phyloP scores from a whole-genome alignment of 495 filamentous ascomycete genomes.

The Aspergillus panamensis region DNA sequence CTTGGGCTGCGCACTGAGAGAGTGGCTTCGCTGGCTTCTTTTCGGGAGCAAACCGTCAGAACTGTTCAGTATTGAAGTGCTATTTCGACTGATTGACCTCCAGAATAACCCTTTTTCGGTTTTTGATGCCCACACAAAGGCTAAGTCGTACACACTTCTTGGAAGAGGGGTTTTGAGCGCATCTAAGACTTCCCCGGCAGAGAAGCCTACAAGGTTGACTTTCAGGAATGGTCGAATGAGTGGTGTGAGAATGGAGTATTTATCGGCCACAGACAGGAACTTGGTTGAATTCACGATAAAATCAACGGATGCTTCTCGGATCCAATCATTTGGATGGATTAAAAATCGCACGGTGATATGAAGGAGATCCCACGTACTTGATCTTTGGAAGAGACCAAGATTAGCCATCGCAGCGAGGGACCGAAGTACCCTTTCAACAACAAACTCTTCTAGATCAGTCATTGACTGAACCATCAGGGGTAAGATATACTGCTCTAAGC shows the following conservation, averaged over 20 bases:
- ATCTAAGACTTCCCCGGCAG: conserved; percentile 73
- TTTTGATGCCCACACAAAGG: conserved; percentile 80
- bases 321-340: conserved; percentile 93
- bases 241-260: conserved; percentile 75
- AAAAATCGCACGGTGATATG: conserved; percentile 77
- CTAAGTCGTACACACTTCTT: conserved; percentile 75
- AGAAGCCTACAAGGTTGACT: conserved; percentile 56
- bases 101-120: conserved; percentile 79
- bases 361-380: conserved; percentile 82
- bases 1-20: conserved; percentile 46
- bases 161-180: conserved; percentile 80
- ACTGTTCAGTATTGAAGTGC: conserved; percentile 59
- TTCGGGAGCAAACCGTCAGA: conserved; percentile 26
- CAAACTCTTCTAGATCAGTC: conserved; percentile 91
- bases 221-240: conserved; percentile 81
- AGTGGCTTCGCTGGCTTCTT: conserved; percentile 28
- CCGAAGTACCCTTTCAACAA: conserved; percentile 84
- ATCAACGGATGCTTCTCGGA: conserved; percentile 79
- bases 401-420: conserved; percentile 88
- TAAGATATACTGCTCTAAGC: conserved; percentile 91
- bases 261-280: conserved; percentile 77
- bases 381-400: conserved; percentile 79
- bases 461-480: conserved; percentile 97
- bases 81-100: conserved; percentile 65
- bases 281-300: conserved; percentile 74